Conservation (phyloP, 164 flowering plant species). For the Annona squamosa region DNA sequence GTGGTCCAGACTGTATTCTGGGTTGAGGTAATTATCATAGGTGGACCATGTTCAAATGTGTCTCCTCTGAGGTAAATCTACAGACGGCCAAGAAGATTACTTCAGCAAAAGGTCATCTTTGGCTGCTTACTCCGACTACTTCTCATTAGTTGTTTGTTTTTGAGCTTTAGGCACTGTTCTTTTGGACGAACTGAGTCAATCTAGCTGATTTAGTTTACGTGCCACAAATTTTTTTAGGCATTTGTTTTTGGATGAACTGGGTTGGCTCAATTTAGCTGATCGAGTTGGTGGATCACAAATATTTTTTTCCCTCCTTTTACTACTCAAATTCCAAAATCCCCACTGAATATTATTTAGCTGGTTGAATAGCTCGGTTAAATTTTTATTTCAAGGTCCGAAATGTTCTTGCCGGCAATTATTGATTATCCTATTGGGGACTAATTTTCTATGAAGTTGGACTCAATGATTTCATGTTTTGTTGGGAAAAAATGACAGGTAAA, state of each 20-base stretch:
- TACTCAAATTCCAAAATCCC: background rate
- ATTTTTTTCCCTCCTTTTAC: background rate
- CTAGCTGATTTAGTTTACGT: too few relatives aligned
- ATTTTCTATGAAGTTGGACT: background rate
- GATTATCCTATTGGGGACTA: background rate
- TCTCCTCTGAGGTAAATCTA: background rate
- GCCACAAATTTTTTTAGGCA: too few relatives aligned
- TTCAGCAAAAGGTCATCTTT: background rate
- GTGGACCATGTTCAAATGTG: background rate
- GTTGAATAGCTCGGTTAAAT: too few relatives aligned
- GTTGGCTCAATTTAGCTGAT: background rate
- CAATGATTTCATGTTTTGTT: background rate
- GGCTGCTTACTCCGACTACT: background rate
- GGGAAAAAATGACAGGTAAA: too few relatives aligned
- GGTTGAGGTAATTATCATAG: background rate
- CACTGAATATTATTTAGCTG: background rate
- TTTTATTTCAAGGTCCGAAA: background rate
- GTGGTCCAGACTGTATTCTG: background rate
- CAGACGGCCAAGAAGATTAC: background rate
- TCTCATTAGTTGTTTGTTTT: too few relatives aligned
- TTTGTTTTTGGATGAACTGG: too few relatives aligned
- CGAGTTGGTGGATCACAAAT: background rate
- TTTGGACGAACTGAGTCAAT: too few relatives aligned
- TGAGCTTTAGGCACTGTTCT: too few relatives aligned
- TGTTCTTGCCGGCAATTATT: background rate